These are phyloP conservation scores for Colletotrichum sp. DNA, from an alignment of 2,329 filamentous ascomycete genomes.

Conservation along the genomic window DNA sequence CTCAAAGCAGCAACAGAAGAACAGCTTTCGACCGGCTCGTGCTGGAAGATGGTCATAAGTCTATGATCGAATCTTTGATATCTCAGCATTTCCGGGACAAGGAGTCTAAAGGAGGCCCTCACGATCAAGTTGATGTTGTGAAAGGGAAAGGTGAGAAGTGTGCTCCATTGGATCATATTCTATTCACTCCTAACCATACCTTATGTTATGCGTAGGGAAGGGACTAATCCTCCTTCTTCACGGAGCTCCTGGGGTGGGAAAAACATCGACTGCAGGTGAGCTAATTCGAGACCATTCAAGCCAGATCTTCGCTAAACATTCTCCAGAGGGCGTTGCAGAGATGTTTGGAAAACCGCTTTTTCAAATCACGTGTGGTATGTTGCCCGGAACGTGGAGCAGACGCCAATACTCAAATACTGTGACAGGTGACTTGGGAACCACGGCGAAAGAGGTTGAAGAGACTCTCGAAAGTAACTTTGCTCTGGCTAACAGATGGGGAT, in stretches of 20 bases:
- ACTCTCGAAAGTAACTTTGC: not conserved
- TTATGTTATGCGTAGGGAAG: too few relatives aligned
- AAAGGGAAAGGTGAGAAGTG: not conserved
- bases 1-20: not conserved
- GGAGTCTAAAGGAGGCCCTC: not conserved
- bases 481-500: slow-evolving; percentile 16
- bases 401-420: not conserved
- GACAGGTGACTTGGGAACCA: not conserved
- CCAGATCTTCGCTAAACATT: too few relatives aligned
- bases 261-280: not conserved
- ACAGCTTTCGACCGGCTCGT: not conserved
- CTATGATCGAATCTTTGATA: not conserved
- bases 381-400: too few relatives aligned
- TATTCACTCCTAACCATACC: not conserved
- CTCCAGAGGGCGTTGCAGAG: not conserved
- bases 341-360: not conserved
- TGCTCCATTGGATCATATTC: accelerated
- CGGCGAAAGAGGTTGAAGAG: not conserved
- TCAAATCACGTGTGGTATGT: not conserved
- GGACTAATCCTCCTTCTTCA: not conserved
- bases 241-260: not conserved
- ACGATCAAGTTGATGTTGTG: not conserved
- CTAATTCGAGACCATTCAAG: too few relatives aligned
- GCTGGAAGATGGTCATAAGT: not conserved
- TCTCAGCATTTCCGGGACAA: not conserved